Evolutionary conservation across 345 rosid species (phyloP).

Genomic region (Eucalyptus leucophloia): DNA sequence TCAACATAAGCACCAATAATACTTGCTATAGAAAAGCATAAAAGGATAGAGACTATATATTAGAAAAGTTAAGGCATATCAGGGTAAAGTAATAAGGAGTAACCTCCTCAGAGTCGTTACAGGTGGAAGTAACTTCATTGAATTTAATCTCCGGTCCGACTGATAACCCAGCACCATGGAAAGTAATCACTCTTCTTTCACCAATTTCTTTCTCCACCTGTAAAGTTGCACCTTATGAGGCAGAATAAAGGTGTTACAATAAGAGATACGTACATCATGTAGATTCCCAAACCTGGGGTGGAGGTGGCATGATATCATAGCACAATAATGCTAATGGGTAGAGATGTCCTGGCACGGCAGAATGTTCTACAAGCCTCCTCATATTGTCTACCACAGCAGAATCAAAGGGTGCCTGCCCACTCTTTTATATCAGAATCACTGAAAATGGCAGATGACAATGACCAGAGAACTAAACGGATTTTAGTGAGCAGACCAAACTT

Average conservation of each 20-base stretch:
- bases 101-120: slow-evolving; percentile 68
- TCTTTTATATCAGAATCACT: background rate
- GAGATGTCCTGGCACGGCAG: slow-evolving; percentile 72
- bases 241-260: background rate
- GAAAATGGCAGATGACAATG: background rate
- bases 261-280: background rate
- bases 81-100: background rate
- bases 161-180: slow-evolving; percentile 65
- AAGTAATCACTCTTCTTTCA: slow-evolving; percentile 65
- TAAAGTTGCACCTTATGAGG: slow-evolving; percentile 2
- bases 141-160: slow-evolving; percentile 48
- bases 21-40: background rate
- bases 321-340: slow-evolving; percentile 80
- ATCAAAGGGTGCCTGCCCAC: slow-evolving; percentile 83
- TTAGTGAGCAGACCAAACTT: background rate
- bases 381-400: slow-evolving; percentile 87
- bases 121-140: slow-evolving; percentile 38
- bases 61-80: background rate
- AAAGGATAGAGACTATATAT: background rate
- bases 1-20: background rate
- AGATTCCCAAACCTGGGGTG: slow-evolving; percentile 34
- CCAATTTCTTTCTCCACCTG: slow-evolving; percentile 97
- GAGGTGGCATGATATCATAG: slow-evolving; percentile 97
- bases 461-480: background rate
- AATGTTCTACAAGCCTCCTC: slow-evolving; percentile 79